phyloP scores from a whole-genome alignment of 805 yeast genomes.

The Kuraishia molischiana region DNA sequence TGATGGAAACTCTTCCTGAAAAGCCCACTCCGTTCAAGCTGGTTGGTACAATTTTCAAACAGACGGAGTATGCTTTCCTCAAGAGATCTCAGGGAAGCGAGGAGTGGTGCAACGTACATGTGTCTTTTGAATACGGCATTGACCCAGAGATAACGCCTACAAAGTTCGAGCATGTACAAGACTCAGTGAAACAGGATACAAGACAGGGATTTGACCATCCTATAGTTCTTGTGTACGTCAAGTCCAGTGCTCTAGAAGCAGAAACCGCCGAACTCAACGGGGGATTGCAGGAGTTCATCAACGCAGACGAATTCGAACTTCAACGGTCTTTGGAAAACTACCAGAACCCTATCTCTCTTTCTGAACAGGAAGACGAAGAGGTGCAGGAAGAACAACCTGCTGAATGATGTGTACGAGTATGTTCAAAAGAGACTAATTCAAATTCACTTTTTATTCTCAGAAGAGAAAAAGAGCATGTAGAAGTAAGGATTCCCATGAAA shows the following conservation, averaged over 20 bases:
- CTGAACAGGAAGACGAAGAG: too few relatives aligned
- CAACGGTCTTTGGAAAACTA: background rate
- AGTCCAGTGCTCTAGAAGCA: conserved; percentile 12
- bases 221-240: conserved; percentile 24
- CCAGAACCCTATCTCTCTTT: too few relatives aligned
- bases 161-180: conserved; percentile 16
- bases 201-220: conserved; percentile 17
- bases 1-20: conserved; percentile 12
- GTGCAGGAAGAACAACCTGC: too few relatives aligned
- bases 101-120: conserved; percentile 21
- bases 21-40: conserved; percentile 26
- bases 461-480: too few relatives aligned
- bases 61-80: conserved; percentile 20
- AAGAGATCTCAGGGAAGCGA: conserved; percentile 8
- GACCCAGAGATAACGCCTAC: conserved; percentile 11
- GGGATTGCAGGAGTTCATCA: background rate
- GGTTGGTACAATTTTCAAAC: conserved; percentile 24
- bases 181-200: conserved; percentile 12
- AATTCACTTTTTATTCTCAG: too few relatives aligned
- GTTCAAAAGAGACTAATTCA: too few relatives aligned
- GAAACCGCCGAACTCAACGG: conserved; percentile 1
- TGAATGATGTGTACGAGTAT: too few relatives aligned
- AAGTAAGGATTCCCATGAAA: too few relatives aligned
- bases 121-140: conserved; percentile 15
- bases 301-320: conserved; percentile 3